These are phyloP conservation scores for Tylopilus rubrobrunneus DNA, from an alignment of 768 basidiomycete genomes.

Conservation along the genomic window DNA sequence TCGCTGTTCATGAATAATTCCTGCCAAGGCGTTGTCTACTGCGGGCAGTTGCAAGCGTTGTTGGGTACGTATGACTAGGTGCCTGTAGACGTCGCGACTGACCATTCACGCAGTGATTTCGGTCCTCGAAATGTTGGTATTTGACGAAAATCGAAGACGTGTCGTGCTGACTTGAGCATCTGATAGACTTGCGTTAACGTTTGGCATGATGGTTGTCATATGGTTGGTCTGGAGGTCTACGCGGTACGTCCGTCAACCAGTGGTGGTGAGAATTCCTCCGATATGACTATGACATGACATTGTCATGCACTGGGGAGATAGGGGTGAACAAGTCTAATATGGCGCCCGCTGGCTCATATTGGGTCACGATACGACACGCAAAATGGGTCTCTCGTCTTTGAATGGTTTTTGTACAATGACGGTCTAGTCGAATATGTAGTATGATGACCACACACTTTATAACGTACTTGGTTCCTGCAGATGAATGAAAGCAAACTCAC, in stretches of 20 bases:
- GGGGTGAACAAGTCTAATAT: constrained; percentile 3
- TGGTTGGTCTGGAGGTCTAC: constrained; percentile 55
- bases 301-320: constrained; percentile 1
- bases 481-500: not conserved
- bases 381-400: not conserved
- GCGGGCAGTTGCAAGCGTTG: constrained; percentile 50
- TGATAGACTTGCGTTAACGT: constrained; percentile 43
- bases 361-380: not conserved
- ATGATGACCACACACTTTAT: not conserved
- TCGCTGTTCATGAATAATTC: constrained; percentile 36
- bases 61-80: constrained; percentile 38
- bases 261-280: constrained; percentile 24
- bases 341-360: not conserved
- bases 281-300: constrained; percentile 21
- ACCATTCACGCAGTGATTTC: constrained; percentile 38
- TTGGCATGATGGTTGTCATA: constrained; percentile 42
- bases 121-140: constrained; percentile 48
- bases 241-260: constrained; percentile 32
- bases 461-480: not conserved
- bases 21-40: constrained; percentile 47
- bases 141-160: not conserved
- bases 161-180: constrained; percentile 8
- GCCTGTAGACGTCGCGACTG: not conserved
- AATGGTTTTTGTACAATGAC: not conserved
- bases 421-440: constrained; percentile 7